Evolutionary conservation across 768 basidiomycete genomes (phyloP).

Genomic region (Trichaptum fuscoviolaceum): DNA sequence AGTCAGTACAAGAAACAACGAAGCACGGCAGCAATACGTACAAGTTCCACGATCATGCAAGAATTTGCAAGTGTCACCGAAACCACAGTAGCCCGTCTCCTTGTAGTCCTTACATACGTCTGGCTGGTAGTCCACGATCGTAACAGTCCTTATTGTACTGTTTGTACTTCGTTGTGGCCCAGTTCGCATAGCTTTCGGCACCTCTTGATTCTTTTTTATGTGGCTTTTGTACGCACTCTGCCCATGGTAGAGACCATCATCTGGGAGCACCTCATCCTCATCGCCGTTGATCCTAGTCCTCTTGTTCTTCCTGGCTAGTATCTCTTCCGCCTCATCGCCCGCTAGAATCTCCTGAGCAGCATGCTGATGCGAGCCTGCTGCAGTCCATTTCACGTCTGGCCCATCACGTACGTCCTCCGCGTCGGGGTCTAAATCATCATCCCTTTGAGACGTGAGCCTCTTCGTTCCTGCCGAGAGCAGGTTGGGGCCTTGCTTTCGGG

Average conservation of each 20-base stretch:
- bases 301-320: conserved; percentile 63
- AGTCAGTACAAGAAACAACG: conserved; percentile 2
- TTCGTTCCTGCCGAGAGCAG: conserved; percentile 78
- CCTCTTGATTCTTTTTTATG: conserved; percentile 74
- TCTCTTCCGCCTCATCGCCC: conserved; percentile 76
- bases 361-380: conserved; percentile 69
- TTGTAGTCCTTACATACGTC: conserved; percentile 99
- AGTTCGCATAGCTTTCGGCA: conserved; percentile 84
- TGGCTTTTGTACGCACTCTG: conserved; percentile 77
- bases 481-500: conserved; percentile 59
- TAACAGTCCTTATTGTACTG: conserved; percentile 88
- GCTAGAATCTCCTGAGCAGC: conserved; percentile 70
- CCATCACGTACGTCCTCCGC: conserved; percentile 49
- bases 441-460: conserved; percentile 46
- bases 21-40: conserved; percentile 36
- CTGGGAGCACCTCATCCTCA: conserved; percentile 57
- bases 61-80: conserved; percentile 99
- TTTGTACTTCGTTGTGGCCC: conserved; percentile 68
- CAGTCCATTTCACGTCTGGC: conserved; percentile 74
- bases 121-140: conserved; percentile 95
- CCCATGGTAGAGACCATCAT: conserved; percentile 86
- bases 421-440: conserved; percentile 39
- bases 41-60: conserved; percentile 96
- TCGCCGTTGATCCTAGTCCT: conserved; percentile 48
- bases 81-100: conserved; percentile 99